phyloP scores from a whole-genome alignment of 495 filamentous ascomycete species.

The Haplographium delicatum region DNA sequence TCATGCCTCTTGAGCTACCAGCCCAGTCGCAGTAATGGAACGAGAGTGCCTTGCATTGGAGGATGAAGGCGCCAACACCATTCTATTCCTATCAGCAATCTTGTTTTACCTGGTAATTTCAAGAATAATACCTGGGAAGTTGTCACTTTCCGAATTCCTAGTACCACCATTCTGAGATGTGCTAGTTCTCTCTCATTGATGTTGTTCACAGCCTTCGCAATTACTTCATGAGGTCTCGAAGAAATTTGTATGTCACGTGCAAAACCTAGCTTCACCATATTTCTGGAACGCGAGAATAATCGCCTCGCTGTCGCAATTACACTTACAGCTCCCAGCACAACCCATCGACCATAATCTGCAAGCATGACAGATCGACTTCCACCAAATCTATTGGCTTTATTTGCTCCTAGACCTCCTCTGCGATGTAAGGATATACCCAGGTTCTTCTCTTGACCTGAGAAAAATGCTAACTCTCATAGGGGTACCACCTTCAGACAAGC shows the following conservation, averaged over 20 bases:
- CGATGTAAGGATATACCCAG: constrained; percentile 65
- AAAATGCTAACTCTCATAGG: too few species aligned
- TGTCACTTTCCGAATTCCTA: constrained; percentile 52
- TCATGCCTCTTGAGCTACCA: constrained; percentile 90
- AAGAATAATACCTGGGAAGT: constrained; percentile 58
- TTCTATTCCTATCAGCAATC: too few species aligned
- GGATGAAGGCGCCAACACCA: constrained; percentile 92
- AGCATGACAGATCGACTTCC: constrained; percentile 94
- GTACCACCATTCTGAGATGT: constrained; percentile 59
- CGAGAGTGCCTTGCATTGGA: constrained; percentile 92
- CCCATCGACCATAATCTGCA: background rate
- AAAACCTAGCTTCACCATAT: too few species aligned
- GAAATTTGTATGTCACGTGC: too few species aligned
- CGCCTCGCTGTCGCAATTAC: too few species aligned
- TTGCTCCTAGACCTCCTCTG: constrained; percentile 86
- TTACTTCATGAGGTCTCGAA: too few species aligned
- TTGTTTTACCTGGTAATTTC: too few species aligned
- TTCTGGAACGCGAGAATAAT: too few species aligned
- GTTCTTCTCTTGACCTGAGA: too few species aligned
- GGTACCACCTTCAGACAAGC: constrained; percentile 73
- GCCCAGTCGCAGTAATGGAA: constrained; percentile 96
- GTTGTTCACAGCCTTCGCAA: too few species aligned
- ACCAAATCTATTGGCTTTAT: constrained; percentile 85
- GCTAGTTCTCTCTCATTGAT: background rate
- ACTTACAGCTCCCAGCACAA: background rate